Base-by-base conservation (phyloP, 495 filamentous ascomycete species). In the Lophium mytilinum region DNA sequence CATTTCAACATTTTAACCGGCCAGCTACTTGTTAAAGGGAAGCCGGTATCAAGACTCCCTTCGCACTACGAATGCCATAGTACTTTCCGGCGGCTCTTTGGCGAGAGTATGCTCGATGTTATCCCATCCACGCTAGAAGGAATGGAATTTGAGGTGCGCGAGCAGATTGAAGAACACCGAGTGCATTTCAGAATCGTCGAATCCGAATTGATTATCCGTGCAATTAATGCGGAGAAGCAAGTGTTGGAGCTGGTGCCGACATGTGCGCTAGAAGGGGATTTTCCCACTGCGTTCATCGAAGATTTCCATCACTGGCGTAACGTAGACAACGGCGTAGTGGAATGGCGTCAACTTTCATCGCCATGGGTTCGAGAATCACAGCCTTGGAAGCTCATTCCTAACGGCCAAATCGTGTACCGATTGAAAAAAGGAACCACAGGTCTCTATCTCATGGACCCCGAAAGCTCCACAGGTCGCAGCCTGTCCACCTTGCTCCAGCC, bases 271-370 rank as follows among this genome's bases (percentile, higher is more conserved):
- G 12, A 15, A 0, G 64, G 56, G 0, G 75, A 74, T 45, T 68
- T 86, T 14, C 80, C 84, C 9, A 43, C 18, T 0, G 54, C 66
- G 0, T 75, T 86, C 18, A 53, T 78, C 4, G 46, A 73, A 5
- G 60, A 78, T 19, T 80, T 71, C 55, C 63, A 77, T 0, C 83
- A 87, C 56, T 87, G 84, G 83, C 62, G 85, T 4, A 68, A 84
- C 46, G 8, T 83, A 4, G 49, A 56, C 4, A 74, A 68, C 0
- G 60, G 66, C 0, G 40, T 55, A 1, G 50, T 86, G 3, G 78
- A 86, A 53, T 81, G 83, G 42, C 71, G 82, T 0, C 73, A 76
- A 1, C 17, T 53, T 1, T 55, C 64, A 0, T 17, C 67, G 18
- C 69, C 73, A 1, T 87, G 81, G 82, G 51, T 46, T 0, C 58